These are phyloP conservation scores for Vairimorpha apis DNA, from an alignment of 371 early-diverging fungal genomes.

Conservation along the genomic window DNA sequence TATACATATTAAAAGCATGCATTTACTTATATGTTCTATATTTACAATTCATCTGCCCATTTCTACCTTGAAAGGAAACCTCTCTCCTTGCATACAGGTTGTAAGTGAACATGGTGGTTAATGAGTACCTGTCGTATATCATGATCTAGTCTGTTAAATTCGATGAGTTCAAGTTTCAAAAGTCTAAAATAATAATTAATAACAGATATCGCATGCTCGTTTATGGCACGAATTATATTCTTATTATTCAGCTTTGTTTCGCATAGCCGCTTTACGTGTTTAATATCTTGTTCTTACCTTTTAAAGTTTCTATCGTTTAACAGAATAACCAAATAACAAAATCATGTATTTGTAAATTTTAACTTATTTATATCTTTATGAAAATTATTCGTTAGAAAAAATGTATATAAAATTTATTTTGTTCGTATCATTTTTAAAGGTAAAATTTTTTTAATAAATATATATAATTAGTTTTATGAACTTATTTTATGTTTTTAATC, in stretches of 20 bases:
- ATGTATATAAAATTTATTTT: too few species aligned
- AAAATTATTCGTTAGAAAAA: too few species aligned
- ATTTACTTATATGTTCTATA: conserved; percentile 2
- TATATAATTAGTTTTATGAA: too few species aligned
- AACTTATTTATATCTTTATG: conserved; percentile 11
- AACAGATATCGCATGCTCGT: background rate
- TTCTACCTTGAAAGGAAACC: background rate
- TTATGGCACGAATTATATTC: conserved; percentile 1
- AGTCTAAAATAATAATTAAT: background rate
- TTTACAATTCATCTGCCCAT: conserved; percentile 1
- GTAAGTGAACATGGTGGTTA: conserved; percentile 1
- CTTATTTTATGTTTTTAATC: too few species aligned
- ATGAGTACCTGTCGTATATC: conserved; percentile 2
- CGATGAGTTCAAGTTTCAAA: background rate
- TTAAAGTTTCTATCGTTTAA: background rate
- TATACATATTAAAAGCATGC: conserved; percentile 1
- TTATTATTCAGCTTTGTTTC: background rate
- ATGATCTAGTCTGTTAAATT: background rate
- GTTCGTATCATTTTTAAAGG: too few species aligned
- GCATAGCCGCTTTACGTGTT: background rate
- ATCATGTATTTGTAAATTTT: background rate
- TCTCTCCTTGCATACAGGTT: conserved; percentile 5
- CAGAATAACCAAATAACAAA: background rate
- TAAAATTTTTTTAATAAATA: too few species aligned
- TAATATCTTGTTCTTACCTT: background rate